These are phyloP conservation scores for Olyra latifolia DNA, from an alignment of 176 grass and related monocot genomes.

Conservation along the genomic window DNA sequence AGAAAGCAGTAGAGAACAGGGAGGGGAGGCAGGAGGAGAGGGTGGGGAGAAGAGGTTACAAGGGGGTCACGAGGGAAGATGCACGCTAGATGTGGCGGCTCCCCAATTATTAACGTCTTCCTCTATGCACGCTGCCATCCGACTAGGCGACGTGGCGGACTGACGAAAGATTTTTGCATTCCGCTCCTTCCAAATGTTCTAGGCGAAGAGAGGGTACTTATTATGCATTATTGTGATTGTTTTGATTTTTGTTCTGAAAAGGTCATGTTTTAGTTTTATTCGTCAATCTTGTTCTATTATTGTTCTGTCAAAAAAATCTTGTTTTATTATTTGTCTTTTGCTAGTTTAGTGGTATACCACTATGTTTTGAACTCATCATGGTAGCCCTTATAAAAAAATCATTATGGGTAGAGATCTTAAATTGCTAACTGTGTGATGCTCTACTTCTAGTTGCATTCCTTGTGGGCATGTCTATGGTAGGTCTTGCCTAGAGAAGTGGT, in stretches of 20 bases:
- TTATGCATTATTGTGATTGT: background rate
- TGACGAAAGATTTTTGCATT: no score
- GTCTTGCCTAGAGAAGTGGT: slow-evolving; percentile 84
- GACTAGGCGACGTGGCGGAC: no score
- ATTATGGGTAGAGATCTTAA: slow-evolving; percentile 14
- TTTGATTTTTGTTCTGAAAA: background rate
- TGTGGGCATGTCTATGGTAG: slow-evolving; percentile 97
- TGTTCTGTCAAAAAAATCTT: no score
- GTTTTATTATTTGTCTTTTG: background rate
- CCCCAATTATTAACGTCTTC: no score
- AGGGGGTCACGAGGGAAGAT: no score
- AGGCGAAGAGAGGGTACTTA: no score
- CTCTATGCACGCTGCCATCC: no score
- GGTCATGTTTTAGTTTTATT: background rate
- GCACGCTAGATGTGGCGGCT: no score
- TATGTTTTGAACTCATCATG: slow-evolving; percentile 14
- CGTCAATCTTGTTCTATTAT: background rate
- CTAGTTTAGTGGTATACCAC: slow-evolving; percentile 6
- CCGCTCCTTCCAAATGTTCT: no score
- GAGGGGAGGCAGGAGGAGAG: no score
- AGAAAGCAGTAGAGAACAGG: no score
- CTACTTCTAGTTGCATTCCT: slow-evolving; percentile 78
- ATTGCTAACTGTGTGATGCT: slow-evolving; percentile 25
- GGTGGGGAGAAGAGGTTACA: no score
- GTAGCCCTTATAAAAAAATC: background rate